Conservation (phyloP, 352 stramenopile species). For the Phytophthora ramorum region DNA sequence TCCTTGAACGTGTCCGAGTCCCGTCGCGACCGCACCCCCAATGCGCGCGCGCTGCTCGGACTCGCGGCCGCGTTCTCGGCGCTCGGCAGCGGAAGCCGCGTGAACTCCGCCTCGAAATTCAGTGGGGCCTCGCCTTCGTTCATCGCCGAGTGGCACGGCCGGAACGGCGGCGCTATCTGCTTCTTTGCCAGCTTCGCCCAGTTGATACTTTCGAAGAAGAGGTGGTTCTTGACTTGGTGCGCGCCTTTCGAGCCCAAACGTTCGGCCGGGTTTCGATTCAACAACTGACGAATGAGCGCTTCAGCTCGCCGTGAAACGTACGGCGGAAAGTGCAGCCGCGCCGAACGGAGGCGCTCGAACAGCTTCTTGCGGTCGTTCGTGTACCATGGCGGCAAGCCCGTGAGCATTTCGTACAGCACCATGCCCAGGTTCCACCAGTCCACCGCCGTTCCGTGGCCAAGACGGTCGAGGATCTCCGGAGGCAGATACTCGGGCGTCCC, state of each 20-base stretch:
- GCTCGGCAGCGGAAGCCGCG: conserved; percentile 80
- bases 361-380: conserved; percentile 91
- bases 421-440: conserved; percentile 94
- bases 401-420: conserved; percentile 87
- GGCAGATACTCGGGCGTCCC: conserved; percentile 91
- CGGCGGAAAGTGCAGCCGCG: conserved; percentile 84
- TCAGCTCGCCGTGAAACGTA: conserved; percentile 82
- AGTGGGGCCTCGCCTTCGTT: conserved; percentile 75
- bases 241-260: conserved; percentile 75
- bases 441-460: conserved; percentile 90
- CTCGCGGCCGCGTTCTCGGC: conserved; percentile 47
- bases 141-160: conserved; percentile 76
- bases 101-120: conserved; percentile 91
- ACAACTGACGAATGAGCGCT: conserved; percentile 77
- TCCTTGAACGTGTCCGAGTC: conserved; percentile 84
- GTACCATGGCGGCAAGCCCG: conserved; percentile 87
- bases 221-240: conserved; percentile 70
- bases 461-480: conserved; percentile 82
- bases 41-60: conserved; percentile 20
- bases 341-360: conserved; percentile 83
- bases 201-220: conserved; percentile 85
- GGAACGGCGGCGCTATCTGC: conserved; percentile 73
- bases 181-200: conserved; percentile 69
- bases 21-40: conserved; percentile 38
- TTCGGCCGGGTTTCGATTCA: conserved; percentile 81